Evolutionary conservation across 2,329 filamentous ascomycete species (phyloP).

Genomic region (Lojkania enalia): DNA sequence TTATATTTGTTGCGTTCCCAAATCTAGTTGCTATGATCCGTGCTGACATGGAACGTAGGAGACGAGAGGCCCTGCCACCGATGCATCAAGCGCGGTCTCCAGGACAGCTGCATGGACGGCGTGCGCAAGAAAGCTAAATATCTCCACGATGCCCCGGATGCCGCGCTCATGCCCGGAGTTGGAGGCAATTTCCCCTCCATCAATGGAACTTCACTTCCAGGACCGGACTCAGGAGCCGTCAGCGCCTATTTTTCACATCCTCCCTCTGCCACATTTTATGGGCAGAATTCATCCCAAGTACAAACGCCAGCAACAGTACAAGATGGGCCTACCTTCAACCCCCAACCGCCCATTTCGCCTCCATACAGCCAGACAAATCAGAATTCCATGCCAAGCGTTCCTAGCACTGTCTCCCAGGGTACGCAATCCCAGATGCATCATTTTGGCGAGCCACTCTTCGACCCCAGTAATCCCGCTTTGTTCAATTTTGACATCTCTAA

Average conservation of each 20-base stretch:
- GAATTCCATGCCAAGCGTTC: conserved; percentile 52
- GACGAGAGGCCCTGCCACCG: conserved; percentile 93
- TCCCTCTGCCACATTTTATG: conserved; percentile 45
- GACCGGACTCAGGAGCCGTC: conserved; percentile 28
- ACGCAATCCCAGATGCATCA: conserved; percentile 45
- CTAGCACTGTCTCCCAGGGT: conserved; percentile 47
- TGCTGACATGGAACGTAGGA: conserved; percentile 61
- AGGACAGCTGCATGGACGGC: conserved; percentile 91
- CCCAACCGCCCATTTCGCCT: conserved; percentile 75
- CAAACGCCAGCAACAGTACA: conserved; percentile 47
- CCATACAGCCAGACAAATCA: conserved; percentile 65
- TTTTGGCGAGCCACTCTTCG: conserved; percentile 69
- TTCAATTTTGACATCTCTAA: conserved; percentile 97
- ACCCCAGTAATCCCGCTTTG: conserved; percentile 86
- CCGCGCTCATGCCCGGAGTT: conserved; percentile 84
- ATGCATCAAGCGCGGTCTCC: conserved; percentile 90
- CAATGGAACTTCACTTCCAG: conserved; percentile 51
- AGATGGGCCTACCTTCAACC: conserved; percentile 56
- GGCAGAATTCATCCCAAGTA: conserved; percentile 42
- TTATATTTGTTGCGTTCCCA: neutral
- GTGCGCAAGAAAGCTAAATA: conserved; percentile 99
- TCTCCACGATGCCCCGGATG: conserved; percentile 90
- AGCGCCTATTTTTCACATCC: conserved; percentile 50
- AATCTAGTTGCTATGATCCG: conserved; percentile 11
- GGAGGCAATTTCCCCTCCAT: conserved; percentile 67